These are phyloP conservation scores for Carallia brachiata DNA, from an alignment of 345 rosid genomes.

Conservation along the genomic window DNA sequence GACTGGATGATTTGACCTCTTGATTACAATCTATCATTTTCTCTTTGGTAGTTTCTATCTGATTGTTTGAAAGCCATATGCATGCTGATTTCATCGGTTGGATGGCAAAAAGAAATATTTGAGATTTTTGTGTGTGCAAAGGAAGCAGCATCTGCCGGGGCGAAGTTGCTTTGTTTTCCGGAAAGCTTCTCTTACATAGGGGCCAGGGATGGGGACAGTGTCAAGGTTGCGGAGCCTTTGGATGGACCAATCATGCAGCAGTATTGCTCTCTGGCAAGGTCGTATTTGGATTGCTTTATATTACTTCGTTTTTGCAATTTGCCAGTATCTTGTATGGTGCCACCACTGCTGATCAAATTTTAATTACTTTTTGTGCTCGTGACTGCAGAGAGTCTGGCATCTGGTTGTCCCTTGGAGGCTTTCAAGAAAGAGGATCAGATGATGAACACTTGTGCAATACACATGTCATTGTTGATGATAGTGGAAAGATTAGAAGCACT, in stretches of 20 bases:
- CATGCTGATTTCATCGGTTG: not conserved
- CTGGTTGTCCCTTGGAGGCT: constrained; percentile 95
- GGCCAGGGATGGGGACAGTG: constrained; percentile 62
- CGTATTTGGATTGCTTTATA: not conserved
- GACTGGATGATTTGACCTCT: too few species aligned
- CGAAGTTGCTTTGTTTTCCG: constrained; percentile 82
- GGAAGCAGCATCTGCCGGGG: constrained; percentile 88
- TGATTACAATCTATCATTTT: too few species aligned
- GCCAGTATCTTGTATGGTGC: not conserved
- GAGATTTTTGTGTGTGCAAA: constrained; percentile 23
- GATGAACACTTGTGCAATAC: constrained; percentile 72
- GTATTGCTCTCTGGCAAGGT: constrained; percentile 90
- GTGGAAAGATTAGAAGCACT: constrained; percentile 62
- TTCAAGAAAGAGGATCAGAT: constrained; percentile 77
- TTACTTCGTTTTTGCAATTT: not conserved
- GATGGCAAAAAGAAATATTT: not conserved
- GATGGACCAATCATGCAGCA: constrained; percentile 81
- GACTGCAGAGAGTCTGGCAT: constrained; percentile 62
- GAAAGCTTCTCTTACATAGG: constrained; percentile 82
- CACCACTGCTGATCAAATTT: not conserved
- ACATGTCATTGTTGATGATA: constrained; percentile 76
- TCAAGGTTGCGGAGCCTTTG: constrained; percentile 65
- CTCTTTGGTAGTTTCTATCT: too few species aligned
- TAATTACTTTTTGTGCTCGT: constrained; percentile 1
- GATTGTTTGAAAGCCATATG: not conserved